Evolutionary conservation across 495 filamentous ascomycete species (phyloP), one percentile per base, ranked within the genome.

Genomic region (Xeromyces bisporus): DNA sequence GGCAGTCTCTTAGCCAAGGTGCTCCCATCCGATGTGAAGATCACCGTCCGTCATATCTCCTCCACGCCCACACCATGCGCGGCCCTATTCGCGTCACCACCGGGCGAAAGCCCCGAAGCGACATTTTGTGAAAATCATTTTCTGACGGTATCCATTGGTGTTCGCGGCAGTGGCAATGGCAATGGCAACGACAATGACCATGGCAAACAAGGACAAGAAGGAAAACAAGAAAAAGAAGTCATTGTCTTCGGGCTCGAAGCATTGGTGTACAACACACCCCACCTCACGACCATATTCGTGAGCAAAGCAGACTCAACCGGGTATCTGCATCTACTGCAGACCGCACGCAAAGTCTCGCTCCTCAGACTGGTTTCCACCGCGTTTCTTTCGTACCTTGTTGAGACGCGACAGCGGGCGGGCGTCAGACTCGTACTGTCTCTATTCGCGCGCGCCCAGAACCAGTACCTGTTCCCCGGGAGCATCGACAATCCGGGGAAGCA

Each of bases 251-350:
- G 75, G 7, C 69, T 78, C 34, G 74, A 79, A 43, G 59, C 69
- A 26, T 36, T 66, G 30, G 56, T 79, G 36, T 79, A 77, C 48
- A 67, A 79, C 13, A 91, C 80, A 18, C 70, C 70, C 37, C 69
- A 72, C 53, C 67, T 80, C 18, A 91, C 78, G 3, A 92, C 76
- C 21, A 67, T 96, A 20, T 99, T 96, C 54, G 75, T 99, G 23
- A 85, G 83, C 34, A 99, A 99, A 56, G 89, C 89, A 29, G 89
- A 99, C 53, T 93, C 87, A 10, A 93, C 86, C 1, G 89, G 89
- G 28, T 87, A 80, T 41, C 55, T 93, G 15, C 63, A 78, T 44
- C 58, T 76, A 0, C 64, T 84, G 23, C 53, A 67, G 17, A 47
- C 76, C 1, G 57, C 64, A 27, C 67, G 67, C 11, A 69, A 69